phyloP scores from a whole-genome alignment of 495 filamentous ascomycete genomes.

The Tuber calosporum region DNA sequence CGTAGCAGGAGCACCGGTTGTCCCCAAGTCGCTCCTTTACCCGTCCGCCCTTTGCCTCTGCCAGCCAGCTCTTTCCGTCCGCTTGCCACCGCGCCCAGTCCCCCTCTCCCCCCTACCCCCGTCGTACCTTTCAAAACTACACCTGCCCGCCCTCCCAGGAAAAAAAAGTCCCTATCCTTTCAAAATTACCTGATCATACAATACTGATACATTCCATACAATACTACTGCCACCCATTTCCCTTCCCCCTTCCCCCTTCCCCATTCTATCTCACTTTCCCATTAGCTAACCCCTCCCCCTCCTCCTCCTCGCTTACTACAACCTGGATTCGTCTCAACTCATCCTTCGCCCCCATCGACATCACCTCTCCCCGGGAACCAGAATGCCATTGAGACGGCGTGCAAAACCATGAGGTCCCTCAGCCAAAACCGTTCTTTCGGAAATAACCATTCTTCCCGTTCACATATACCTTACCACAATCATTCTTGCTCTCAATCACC shows the following conservation, averaged over 20 bases:
- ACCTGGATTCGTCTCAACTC: conserved; percentile 37
- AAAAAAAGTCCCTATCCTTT: background rate
- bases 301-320: conserved; percentile 33
- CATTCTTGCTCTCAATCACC: conserved; percentile 3
- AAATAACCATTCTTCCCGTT: conserved; percentile 38
- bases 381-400: conserved; percentile 38
- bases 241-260: background rate
- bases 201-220: conserved; percentile 11
- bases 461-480: conserved; percentile 16
- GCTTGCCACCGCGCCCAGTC: background rate
- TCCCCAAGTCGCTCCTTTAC: conserved; percentile 30
- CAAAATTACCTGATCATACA: conserved; percentile 11
- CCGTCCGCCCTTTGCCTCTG: conserved; percentile 31
- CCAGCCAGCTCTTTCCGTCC: conserved; percentile 26
- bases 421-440: conserved; percentile 15
- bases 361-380: conserved; percentile 16
- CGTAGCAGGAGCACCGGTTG: conserved; percentile 10
- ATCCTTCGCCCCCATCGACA: conserved; percentile 5
- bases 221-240: background rate
- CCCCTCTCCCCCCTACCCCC: conserved; percentile 7
- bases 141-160: background rate
- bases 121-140: conserved; percentile 5
- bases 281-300: conserved; percentile 33
- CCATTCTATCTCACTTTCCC: conserved; percentile 9
- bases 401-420: conserved; percentile 36